A percentile compares a stretch with the other conserved stretches of the same genome.
Evolutionary conservation across 805 yeast genomes (phyloP).

Genomic region (Metschnikowia shivogae): DNA sequence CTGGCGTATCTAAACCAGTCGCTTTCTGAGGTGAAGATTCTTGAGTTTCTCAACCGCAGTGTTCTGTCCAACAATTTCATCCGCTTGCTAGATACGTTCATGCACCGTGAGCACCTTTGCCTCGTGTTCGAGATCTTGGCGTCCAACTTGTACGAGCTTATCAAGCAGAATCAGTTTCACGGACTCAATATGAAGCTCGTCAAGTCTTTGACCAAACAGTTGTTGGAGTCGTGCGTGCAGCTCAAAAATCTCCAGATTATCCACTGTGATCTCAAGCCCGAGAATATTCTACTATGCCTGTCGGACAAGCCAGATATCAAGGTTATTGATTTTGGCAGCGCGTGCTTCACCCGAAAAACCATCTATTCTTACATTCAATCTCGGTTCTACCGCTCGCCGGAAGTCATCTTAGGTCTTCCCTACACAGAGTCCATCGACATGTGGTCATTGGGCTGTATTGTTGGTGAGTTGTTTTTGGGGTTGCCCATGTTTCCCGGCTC

Average conservation of each 20-base stretch:
- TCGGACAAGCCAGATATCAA: conserved; percentile 84
- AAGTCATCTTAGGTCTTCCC: conserved; percentile 85
- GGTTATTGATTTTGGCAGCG: conserved; percentile 93
- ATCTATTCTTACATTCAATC: conserved; percentile 90
- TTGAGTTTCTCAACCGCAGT: conserved; percentile 74
- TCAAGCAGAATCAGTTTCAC: conserved; percentile 89
- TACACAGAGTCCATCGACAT: conserved; percentile 91
- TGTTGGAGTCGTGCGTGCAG: conserved; percentile 74
- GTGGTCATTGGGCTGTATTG: conserved; percentile 95
- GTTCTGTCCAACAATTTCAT: conserved; percentile 70
- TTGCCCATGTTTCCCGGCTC: conserved; percentile 93
- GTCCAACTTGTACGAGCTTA: conserved; percentile 82
- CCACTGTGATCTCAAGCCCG: conserved; percentile 97
- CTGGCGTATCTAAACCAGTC: conserved; percentile 91
- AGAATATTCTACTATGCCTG: conserved; percentile 76
- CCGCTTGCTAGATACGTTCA: conserved; percentile 77
- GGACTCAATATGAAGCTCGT: conserved; percentile 82
- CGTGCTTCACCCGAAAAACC: conserved; percentile 88
- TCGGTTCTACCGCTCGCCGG: conserved; percentile 91
- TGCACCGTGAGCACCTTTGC: conserved; percentile 90
- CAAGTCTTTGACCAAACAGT: conserved; percentile 70
- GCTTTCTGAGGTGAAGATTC: conserved; percentile 79
- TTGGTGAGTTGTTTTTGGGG: conserved; percentile 87
- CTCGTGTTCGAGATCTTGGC: conserved; percentile 87
- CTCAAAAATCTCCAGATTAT: conserved; percentile 80